These are phyloP conservation scores for Pseudoneurospora amorphoporcata DNA, from an alignment of 495 filamentous ascomycete genomes.

Conservation along the genomic window DNA sequence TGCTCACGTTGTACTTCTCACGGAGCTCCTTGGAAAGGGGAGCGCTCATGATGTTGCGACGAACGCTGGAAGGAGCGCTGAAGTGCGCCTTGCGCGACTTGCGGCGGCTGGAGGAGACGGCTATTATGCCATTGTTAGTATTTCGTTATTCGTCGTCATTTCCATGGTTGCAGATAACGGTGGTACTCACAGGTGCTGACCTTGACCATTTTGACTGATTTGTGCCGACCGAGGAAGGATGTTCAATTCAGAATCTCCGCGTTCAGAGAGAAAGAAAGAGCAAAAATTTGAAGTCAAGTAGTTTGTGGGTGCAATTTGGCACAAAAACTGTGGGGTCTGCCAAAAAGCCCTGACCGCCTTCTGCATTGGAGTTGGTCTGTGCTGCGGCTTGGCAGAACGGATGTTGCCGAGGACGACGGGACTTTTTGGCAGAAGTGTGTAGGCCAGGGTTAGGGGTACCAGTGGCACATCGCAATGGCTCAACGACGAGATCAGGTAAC, in stretches of 20 bases:
- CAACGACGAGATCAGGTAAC: neutral
- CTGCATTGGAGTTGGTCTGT: neutral
- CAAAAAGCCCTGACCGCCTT: neutral
- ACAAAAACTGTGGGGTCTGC: neutral
- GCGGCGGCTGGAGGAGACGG: constrained; percentile 59
- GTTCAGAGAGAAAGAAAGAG: neutral
- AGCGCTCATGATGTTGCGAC: constrained; percentile 88
- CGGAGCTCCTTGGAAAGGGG: constrained; percentile 90
- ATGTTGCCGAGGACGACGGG: neutral
- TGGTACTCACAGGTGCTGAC: constrained; percentile 19
- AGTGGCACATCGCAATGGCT: neutral
- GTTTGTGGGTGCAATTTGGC: neutral
- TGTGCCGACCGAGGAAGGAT: constrained; percentile 20
- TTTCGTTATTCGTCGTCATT: neutral
- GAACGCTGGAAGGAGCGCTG: constrained; percentile 78
- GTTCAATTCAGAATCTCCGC: neutral
- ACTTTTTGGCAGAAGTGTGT: neutral
- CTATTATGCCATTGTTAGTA: constrained; percentile 17
- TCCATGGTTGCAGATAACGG: neutral
- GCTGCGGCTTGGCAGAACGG: neutral
- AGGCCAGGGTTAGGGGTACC: neutral
- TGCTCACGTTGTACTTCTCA: constrained; percentile 85
- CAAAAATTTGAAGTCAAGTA: neutral
- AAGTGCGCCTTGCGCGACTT: constrained; percentile 99
- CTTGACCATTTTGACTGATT: constrained; percentile 27